A percentile compares a stretch with the other conserved stretches of the same genome.
Conservation (phyloP, 2,329 filamentous ascomycete species). For the Fusarium sp. region DNA sequence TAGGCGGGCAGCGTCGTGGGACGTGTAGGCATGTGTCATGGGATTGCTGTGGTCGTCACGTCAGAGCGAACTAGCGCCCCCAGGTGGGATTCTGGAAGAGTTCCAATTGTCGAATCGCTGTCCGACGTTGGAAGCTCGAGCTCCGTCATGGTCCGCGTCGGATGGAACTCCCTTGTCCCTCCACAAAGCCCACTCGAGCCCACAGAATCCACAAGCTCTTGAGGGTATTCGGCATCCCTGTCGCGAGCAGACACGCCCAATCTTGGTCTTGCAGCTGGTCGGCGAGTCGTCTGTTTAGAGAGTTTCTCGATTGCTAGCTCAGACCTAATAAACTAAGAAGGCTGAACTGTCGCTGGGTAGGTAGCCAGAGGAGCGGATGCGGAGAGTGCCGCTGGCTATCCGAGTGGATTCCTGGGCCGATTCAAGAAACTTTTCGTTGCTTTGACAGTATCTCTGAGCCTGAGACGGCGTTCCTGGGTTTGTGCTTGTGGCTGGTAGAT, state of each 20-base stretch:
- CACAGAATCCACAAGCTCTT: conserved; percentile 35
- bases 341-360: conserved; percentile 5
- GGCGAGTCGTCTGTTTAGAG: conserved; percentile 31
- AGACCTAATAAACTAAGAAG: conserved; percentile 17
- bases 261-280: conserved; percentile 30
- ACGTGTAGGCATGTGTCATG: conserved; percentile 46
- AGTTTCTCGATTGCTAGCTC: conserved; percentile 21
- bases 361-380: neutral
- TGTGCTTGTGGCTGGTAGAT: conserved; percentile 13
- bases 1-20: conserved; percentile 26
- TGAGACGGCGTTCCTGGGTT: conserved; percentile 9
- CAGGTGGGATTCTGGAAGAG: conserved; percentile 49
- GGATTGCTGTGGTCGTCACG: conserved; percentile 44
- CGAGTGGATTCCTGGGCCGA: neutral
- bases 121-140: conserved; percentile 37
- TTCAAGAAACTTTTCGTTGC: neutral
- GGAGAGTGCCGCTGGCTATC: conserved; percentile 5
- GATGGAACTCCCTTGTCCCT: conserved; percentile 39
- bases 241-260: conserved; percentile 25
- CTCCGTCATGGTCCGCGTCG: conserved; percentile 41
- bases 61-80: conserved; percentile 46
- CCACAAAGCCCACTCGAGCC: conserved; percentile 37
- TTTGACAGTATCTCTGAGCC: neutral
- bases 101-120: conserved; percentile 51
- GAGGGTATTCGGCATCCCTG: conserved; percentile 34